phyloP scores from a whole-genome alignment of 768 basidiomycete genomes.

The Termitomyces sp. region DNA sequence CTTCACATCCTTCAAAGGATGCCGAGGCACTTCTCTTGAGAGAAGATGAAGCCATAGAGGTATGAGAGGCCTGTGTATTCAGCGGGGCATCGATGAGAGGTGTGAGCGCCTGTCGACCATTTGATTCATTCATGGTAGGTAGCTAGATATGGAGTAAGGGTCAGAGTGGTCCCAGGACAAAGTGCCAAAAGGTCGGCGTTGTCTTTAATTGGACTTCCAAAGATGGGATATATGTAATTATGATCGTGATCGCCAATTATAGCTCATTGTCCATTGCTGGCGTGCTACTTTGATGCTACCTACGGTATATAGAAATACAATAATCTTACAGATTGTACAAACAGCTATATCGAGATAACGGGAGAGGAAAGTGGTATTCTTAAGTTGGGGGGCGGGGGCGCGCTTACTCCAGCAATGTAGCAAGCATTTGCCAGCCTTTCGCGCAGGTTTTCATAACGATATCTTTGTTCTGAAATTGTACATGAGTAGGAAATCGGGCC shows the following conservation, averaged over 20 bases:
- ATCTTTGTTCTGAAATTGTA: conserved; percentile 41
- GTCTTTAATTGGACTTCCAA: conserved; percentile 19
- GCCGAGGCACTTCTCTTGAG: conserved; percentile 63
- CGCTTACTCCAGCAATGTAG: conserved; percentile 37
- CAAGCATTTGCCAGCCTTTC: conserved; percentile 43
- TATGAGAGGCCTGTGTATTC: conserved; percentile 12
- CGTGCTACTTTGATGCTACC: not conserved
- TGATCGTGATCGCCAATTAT: conserved; percentile 12
- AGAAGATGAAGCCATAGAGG: conserved; percentile 9
- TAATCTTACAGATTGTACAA: not conserved
- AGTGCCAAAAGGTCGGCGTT: conserved; percentile 12
- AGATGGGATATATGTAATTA: conserved; percentile 13
- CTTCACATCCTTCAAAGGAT: conserved; percentile 47
- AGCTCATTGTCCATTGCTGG: conserved; percentile 6
- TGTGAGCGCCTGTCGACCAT: conserved; percentile 9
- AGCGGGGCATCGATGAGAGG: conserved; percentile 15
- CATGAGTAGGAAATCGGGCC: not conserved
- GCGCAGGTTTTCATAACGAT: conserved; percentile 41
- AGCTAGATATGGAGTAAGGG: conserved; percentile 4
- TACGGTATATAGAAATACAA: conserved; percentile 9
- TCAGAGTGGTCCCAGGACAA: conserved; percentile 16
- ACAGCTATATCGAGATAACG: conserved; percentile 14
- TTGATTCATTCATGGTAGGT: conserved; percentile 12
- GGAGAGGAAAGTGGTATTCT: conserved; percentile 24
- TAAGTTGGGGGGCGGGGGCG: conserved; percentile 37